These are phyloP conservation scores for Saccharomyces hybrid DNA, from an alignment of 1,139 yeast genomes.

Conservation along the genomic window DNA sequence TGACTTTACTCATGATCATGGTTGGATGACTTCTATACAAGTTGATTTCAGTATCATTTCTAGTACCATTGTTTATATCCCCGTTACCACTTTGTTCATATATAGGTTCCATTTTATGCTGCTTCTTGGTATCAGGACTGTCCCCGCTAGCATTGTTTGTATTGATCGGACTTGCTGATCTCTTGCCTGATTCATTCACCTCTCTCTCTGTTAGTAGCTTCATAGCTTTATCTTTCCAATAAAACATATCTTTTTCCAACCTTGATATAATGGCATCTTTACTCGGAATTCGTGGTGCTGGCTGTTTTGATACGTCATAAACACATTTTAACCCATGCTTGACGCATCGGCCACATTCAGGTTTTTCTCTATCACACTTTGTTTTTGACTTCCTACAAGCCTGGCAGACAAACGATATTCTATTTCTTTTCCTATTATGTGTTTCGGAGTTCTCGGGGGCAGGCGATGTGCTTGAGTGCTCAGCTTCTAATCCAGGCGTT, in stretches of 20 bases:
- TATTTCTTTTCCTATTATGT: constrained; percentile 15
- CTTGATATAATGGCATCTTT: constrained; percentile 26
- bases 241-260: constrained; percentile 21
- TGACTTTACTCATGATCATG: constrained; percentile 23
- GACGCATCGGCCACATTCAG: constrained; percentile 21
- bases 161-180: constrained; percentile 4
- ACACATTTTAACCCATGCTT: constrained; percentile 19
- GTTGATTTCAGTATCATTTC: constrained; percentile 10
- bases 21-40: constrained; percentile 24
- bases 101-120: neutral
- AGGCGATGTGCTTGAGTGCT: constrained; percentile 1
- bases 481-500: neutral
- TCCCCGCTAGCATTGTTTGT: neutral
- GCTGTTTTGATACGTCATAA: constrained; percentile 23
- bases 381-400: constrained; percentile 24
- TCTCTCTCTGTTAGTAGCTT: constrained; percentile 5
- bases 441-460: constrained; percentile 4
- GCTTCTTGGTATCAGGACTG: neutral
- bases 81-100: neutral
- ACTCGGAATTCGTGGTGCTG: constrained; percentile 24
- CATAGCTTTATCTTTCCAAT: constrained; percentile 22
- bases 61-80: neutral
- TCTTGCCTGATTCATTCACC: constrained; percentile 6
- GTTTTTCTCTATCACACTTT: constrained; percentile 26
- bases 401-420: constrained; percentile 25